A percentile compares a stretch with the other conserved stretches of the same genome.
Evolutionary conservation across 805 yeast genomes (phyloP).

Genomic region (Saccharomyces eubayanus): DNA sequence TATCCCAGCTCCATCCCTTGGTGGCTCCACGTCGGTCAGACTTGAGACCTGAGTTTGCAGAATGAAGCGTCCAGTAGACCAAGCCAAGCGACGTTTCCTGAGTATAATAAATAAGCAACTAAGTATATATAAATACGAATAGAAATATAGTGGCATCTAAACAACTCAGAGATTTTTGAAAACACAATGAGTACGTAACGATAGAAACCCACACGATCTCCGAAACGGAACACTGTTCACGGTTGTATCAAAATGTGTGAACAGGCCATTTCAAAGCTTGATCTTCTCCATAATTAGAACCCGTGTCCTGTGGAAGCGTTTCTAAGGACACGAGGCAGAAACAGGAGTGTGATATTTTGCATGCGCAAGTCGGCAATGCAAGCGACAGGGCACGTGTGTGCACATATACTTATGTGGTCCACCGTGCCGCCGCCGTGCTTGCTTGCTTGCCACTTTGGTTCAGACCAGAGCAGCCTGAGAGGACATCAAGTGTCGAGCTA

Average conservation of each 20-base stretch:
- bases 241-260: slow-evolving; percentile 43
- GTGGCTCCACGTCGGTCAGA: slow-evolving; percentile 88
- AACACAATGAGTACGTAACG: not conserved
- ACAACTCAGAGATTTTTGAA: not conserved
- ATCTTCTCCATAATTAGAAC: slow-evolving; percentile 57
- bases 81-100: not conserved
- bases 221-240: slow-evolving; percentile 25
- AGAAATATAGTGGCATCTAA: not conserved
- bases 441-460: not conserved
- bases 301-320: slow-evolving; percentile 41
- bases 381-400: not conserved
- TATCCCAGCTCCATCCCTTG: slow-evolving; percentile 79
- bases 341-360: slow-evolving; percentile 37
- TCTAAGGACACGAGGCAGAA: slow-evolving; percentile 51
- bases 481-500: no score
- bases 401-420: not conserved
- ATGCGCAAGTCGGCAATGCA: not conserved
- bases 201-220: not conserved
- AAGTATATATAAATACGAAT: not conserved
- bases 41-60: slow-evolving; percentile 65
- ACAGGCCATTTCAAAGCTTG: slow-evolving; percentile 37
- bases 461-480: no score
- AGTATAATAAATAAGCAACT: not conserved
- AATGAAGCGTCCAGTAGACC: slow-evolving; percentile 4
- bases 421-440: not conserved